These are phyloP conservation scores for Lachnellula cervina DNA, from an alignment of 2,329 filamentous ascomycete species.

Conservation along the genomic window DNA sequence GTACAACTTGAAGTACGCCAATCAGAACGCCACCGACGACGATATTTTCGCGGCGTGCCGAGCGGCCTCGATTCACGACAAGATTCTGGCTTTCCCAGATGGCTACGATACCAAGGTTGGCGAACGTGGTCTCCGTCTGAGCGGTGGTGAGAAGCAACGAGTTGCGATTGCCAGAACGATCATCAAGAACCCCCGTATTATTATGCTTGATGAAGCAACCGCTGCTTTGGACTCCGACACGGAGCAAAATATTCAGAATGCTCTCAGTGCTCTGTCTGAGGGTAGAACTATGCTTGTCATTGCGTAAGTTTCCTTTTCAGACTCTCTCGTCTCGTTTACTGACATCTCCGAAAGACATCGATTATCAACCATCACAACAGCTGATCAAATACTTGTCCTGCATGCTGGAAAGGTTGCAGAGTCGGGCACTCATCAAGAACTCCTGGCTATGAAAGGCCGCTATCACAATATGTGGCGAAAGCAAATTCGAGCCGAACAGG, in stretches of 20 bases:
- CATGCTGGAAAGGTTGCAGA: conserved; percentile 74
- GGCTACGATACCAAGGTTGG: conserved; percentile 86
- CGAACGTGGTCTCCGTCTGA: conserved; percentile 79
- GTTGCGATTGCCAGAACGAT: conserved; percentile 92
- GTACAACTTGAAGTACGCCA: conserved; percentile 92
- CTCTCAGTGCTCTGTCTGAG: conserved; percentile 72
- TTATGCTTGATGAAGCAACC: conserved; percentile 89
- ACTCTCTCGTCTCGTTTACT: conserved; percentile 73
- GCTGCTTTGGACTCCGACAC: conserved; percentile 88
- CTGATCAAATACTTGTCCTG: conserved; percentile 81
- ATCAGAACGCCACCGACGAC: conserved; percentile 72
- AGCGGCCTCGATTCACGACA: conserved; percentile 88
- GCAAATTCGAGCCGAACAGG: conserved; percentile 73
- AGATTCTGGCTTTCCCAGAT: conserved; percentile 83
- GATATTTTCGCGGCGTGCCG: conserved; percentile 77
- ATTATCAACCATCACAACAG: conserved; percentile 84
- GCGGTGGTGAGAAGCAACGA: conserved; percentile 88
- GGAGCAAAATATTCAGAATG: conserved; percentile 87
- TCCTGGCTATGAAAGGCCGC: conserved; percentile 64
- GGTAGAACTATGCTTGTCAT: conserved; percentile 94
- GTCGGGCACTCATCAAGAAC: conserved; percentile 71
- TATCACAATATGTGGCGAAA: conserved; percentile 86
- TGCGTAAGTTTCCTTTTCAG: conserved; percentile 54
- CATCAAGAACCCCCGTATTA: conserved; percentile 85
- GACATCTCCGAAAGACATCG: conserved; percentile 73